phyloP scores from a whole-genome alignment of 1,284 basidiomycete species.

The Laetiporus sulphureus region DNA sequence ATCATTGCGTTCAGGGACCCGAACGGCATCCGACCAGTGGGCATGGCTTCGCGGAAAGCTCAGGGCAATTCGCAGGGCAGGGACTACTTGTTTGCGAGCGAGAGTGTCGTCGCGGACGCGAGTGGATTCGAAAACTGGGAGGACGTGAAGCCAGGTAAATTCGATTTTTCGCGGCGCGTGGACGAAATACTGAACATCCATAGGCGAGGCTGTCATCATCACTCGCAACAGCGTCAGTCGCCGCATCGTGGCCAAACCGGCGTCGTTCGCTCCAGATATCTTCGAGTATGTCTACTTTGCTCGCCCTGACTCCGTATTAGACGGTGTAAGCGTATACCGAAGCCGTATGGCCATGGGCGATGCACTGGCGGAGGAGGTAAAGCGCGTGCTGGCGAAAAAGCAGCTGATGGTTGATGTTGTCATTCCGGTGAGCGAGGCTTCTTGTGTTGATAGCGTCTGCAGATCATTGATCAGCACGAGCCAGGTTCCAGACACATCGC shows the following conservation, averaged over 20 bases:
- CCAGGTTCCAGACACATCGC: conserved; percentile 91
- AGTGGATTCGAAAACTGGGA: conserved; percentile 89
- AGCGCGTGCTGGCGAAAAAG: conserved; percentile 64
- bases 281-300: conserved; percentile 99
- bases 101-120: conserved; percentile 95
- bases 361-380: conserved; percentile 84
- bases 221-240: conserved; percentile 73
- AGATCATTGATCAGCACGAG: conserved; percentile 4
- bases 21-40: conserved; percentile 95
- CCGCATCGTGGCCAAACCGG: conserved; percentile 64
- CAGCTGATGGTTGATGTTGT: conserved; percentile 86
- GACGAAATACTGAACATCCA: background rate
- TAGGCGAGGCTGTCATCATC: conserved; percentile 94
- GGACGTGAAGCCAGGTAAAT: conserved; percentile 84
- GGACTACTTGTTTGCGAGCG: conserved; percentile 92
- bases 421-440: conserved; percentile 69
- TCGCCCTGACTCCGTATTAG: conserved; percentile 94
- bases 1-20: conserved; percentile 98
- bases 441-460: conserved; percentile 3
- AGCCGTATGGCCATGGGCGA: conserved; percentile 99
- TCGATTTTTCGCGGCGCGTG: background rate
- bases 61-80: conserved; percentile 38
- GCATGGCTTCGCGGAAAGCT: conserved; percentile 67
- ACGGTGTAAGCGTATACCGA: conserved; percentile 96
- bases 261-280: conserved; percentile 93